Evolutionary conservation across 805 yeast species (phyloP), one percentile per base, ranked within the genome.

Genomic region (Candida jianshihensis): DNA sequence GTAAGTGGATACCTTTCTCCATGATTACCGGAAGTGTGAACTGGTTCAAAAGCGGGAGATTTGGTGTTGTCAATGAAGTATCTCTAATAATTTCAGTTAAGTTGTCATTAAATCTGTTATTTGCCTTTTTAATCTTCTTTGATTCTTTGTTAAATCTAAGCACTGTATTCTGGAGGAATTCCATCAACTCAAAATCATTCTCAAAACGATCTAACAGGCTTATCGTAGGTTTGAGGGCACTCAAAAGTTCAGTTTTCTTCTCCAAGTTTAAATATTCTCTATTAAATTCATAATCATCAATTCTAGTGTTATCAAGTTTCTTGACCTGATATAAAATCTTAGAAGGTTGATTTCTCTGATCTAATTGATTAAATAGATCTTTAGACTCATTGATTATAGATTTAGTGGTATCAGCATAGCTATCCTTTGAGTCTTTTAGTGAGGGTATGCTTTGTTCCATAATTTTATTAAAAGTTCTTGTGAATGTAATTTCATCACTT

Each of bases 21-120:
- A 47, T 19, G 4, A 47, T 5, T 10, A 43, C 24, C 2, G 48
- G 38, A n/a, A 44, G 31, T 7, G 51, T 45, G 31, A 33, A 36
- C 16, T 45, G 42, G 22, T 47, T 43, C 10, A 46, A 26, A 10
- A 39, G 14, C 6, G 49, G 49, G 2, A 5, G 12, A 13, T 16
- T 4, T 19, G 49, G 49, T 5, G 22, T 26, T 1, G 11, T 10
- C 5, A 17, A 12, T 6, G 38, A 33, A 17, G 33, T 27, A 11
- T 26, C 14, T 18, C 16, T 16, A 15, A 45, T 39, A 6, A 18
- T 13, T 3, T 19, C 33, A 8, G 37, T 17, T 5, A 41, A 24
- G 6, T 17, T 28, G 4, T 33, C 30, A 17, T 28, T 35, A 22
- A 38, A 32, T 4, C 22, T 21, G 15, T 28, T 3, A 10, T 34